These are phyloP conservation scores for Pleurotus sapidus DNA, from an alignment of 768 basidiomycete genomes.

Conservation along the genomic window DNA sequence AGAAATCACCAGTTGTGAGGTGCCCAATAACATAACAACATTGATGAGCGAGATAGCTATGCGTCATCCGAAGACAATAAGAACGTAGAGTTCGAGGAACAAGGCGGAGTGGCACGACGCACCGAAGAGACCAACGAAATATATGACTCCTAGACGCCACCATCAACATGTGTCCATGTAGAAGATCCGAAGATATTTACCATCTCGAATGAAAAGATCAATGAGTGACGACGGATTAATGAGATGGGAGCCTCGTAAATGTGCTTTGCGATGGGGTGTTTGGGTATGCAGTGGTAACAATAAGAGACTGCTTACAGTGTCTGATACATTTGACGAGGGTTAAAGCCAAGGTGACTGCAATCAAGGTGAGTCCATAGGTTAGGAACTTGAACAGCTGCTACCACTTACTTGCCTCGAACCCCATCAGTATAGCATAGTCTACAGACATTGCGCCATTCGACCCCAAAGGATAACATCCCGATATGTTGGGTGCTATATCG, in stretches of 20 bases:
- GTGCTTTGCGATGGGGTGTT: neutral
- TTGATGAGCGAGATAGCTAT: neutral
- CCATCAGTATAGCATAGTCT: neutral
- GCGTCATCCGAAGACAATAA: neutral
- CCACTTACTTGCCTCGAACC: neutral
- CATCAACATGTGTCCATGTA: neutral
- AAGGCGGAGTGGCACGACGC: neutral
- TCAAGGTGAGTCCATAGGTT: neutral
- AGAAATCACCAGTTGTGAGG: neutral
- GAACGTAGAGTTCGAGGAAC: neutral
- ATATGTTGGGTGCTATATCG: neutral
- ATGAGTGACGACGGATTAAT: neutral
- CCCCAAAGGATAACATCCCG: neutral
- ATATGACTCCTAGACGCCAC: neutral
- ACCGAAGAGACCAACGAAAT: neutral
- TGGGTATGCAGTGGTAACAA: neutral
- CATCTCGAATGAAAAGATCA: neutral
- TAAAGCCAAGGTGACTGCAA: neutral
- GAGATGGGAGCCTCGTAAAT: neutral
- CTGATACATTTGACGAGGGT: neutral
- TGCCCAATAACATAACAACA: neutral
- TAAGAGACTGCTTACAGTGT: neutral
- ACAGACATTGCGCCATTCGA: neutral
- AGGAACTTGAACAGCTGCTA: neutral
- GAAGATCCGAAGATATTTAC: neutral